These are phyloP conservation scores for Sporothrix dimorphospora DNA, from an alignment of 2,329 filamentous ascomycete genomes.

Conservation along the genomic window DNA sequence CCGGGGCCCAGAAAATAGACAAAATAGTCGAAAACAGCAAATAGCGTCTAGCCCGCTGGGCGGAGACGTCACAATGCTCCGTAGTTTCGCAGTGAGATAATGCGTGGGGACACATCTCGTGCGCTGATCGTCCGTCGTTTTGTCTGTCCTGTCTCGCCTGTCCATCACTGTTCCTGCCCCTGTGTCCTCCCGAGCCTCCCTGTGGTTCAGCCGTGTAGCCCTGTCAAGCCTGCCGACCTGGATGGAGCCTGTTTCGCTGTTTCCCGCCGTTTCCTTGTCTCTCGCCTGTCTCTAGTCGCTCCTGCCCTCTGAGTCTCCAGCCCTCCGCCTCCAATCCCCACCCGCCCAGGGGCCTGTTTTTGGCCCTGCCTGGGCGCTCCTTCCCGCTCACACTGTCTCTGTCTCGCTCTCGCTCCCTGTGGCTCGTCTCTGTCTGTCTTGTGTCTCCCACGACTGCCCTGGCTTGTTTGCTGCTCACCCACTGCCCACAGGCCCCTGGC, in stretches of 20 bases:
- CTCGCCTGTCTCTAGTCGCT: background rate
- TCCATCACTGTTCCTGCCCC: background rate
- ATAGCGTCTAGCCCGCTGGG: conserved; percentile 15
- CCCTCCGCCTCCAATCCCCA: conserved; percentile 10
- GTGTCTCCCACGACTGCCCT: background rate
- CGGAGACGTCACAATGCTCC: background rate
- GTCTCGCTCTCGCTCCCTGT: background rate
- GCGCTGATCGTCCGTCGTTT: conserved; percentile 17
- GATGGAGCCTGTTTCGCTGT: background rate
- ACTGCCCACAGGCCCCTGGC: conserved; percentile 7
- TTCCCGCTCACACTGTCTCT: conserved; percentile 22
- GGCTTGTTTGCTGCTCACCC: background rate
- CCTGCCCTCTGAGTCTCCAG: background rate
- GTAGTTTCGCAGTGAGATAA: conserved; percentile 8
- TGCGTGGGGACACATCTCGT: background rate
- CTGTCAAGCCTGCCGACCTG: background rate
- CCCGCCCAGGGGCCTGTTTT: conserved; percentile 15
- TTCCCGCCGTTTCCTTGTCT: conserved; percentile 18
- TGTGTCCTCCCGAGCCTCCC: background rate
- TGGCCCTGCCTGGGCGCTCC: conserved; percentile 15
- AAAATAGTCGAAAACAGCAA: background rate
- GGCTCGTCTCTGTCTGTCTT: too few relatives aligned
- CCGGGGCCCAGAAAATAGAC: conserved; percentile 3
- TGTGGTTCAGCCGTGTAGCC: conserved; percentile 5
- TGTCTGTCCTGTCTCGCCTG: conserved; percentile 5